phyloP scores from a whole-genome alignment of 1,139 yeast species.

The Hansenula sp. region DNA sequence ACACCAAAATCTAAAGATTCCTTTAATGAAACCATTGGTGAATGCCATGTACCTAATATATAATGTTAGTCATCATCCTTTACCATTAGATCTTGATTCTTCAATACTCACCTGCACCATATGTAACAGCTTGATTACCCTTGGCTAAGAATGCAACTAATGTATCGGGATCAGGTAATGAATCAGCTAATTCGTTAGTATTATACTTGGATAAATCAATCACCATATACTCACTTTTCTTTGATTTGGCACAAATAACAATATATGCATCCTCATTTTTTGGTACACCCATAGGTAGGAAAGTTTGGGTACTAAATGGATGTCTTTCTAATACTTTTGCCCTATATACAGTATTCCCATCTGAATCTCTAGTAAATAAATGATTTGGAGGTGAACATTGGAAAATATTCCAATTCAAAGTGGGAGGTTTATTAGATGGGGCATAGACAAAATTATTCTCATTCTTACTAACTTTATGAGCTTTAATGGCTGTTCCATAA shows the following conservation, averaged over 20 bases:
- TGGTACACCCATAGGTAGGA: slow-evolving; percentile 78
- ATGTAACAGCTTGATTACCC: slow-evolving; percentile 88
- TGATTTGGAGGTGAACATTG: slow-evolving; percentile 75
- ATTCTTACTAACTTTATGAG: slow-evolving; percentile 69
- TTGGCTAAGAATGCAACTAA: slow-evolving; percentile 67
- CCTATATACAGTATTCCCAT: slow-evolving; percentile 35
- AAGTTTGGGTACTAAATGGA: slow-evolving; percentile 88
- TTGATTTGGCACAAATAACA: slow-evolving; percentile 75
- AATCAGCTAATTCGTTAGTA: slow-evolving; percentile 22
- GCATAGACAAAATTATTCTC: slow-evolving; percentile 46
- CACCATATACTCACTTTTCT: slow-evolving; percentile 17
- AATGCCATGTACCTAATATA: slow-evolving; percentile 73
- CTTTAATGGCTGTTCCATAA: slow-evolving; percentile 88
- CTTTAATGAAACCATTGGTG: neutral
- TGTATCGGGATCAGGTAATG: slow-evolving; percentile 57
- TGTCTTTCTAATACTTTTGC: slow-evolving; percentile 84
- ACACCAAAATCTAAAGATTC: slow-evolving; percentile 22
- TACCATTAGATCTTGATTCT: too few species aligned
- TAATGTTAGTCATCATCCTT: too few species aligned
- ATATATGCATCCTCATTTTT: slow-evolving; percentile 51
- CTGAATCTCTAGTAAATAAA: slow-evolving; percentile 34
- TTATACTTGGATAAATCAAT: too few species aligned
- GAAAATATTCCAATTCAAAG: slow-evolving; percentile 80
- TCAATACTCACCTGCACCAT: slow-evolving; percentile 54
- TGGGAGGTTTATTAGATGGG: slow-evolving; percentile 31